phyloP scores from a whole-genome alignment of 305 asterid genomes.

The Plantago coronopus region DNA sequence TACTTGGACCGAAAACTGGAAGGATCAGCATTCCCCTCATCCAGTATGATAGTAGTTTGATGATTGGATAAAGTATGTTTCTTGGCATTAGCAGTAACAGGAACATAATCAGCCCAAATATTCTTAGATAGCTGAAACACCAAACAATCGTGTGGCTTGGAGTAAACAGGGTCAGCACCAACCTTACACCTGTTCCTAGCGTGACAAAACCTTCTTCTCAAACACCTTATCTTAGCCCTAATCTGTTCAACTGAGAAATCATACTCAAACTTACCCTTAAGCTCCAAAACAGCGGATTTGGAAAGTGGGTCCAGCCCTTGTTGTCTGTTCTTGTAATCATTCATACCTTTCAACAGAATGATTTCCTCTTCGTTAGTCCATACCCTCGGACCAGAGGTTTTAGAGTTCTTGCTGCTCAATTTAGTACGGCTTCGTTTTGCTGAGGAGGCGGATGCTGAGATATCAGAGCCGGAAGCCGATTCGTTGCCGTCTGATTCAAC shows the following conservation, averaged over 20 bases:
- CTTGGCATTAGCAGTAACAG: neutral
- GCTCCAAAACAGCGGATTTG: neutral
- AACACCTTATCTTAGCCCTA: neutral
- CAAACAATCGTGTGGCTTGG: slow-evolving; percentile 1
- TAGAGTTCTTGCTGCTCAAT: neutral
- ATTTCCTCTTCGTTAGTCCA: neutral
- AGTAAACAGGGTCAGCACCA: slow-evolving; percentile 6
- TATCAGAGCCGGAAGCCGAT: neutral
- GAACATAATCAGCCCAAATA: neutral
- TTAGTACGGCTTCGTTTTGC: neutral
- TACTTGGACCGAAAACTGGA: slow-evolving; percentile 36
- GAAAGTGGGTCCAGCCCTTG: neutral
- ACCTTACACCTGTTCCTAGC: neutral
- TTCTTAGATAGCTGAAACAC: neutral
- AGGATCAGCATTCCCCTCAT: too few relatives aligned
- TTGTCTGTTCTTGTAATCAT: neutral
- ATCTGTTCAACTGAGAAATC: neutral
- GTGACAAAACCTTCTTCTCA: neutral
- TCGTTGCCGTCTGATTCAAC: too few relatives aligned
- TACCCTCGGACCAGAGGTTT: neutral
- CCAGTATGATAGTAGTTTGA: too few relatives aligned
- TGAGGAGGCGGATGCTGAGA: neutral
- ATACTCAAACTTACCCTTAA: neutral
- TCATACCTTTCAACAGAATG: neutral
- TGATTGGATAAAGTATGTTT: too few relatives aligned